These are phyloP conservation scores for Volvox reticuliferus DNA, from an alignment of 139 green algal genomes.

Conservation along the genomic window DNA sequence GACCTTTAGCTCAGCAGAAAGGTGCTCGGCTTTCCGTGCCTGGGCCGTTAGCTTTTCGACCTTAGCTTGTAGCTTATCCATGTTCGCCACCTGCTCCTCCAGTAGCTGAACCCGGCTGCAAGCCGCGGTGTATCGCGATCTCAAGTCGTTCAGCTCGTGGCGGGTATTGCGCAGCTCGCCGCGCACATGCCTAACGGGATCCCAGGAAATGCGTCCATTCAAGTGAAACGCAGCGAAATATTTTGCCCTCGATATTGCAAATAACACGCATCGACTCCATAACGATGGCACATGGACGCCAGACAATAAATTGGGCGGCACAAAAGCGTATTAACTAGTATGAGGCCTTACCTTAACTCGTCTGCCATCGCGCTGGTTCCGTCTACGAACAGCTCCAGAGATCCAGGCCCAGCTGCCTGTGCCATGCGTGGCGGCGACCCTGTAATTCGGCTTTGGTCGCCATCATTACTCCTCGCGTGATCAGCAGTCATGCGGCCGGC, in stretches of 20 bases:
- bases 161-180: constrained; percentile 11
- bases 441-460: background rate
- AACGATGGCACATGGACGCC: no score
- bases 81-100: constrained; percentile 15
- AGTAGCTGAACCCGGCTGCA: constrained; percentile 7
- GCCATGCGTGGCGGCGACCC: background rate
- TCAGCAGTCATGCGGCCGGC: background rate
- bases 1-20: constrained; percentile 9
- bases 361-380: background rate
- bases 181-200: constrained; percentile 8
- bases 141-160: constrained; percentile 22
- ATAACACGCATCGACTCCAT: no score
- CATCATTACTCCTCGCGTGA: background rate
- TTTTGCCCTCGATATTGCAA: no score
- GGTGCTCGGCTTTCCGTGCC: constrained; percentile 20
- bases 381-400: constrained; percentile 18
- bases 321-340: background rate
- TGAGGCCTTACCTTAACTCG: background rate
- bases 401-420: background rate
- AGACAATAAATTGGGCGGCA: no score
- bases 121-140: background rate
- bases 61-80: background rate
- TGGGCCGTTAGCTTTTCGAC: background rate
- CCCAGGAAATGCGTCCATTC: no score
- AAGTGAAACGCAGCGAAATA: no score